Evolutionary conservation across 495 filamentous ascomycete genomes (phyloP), one percentile per base, ranked within the genome.

Genomic region (Trichoderma parareesei): DNA sequence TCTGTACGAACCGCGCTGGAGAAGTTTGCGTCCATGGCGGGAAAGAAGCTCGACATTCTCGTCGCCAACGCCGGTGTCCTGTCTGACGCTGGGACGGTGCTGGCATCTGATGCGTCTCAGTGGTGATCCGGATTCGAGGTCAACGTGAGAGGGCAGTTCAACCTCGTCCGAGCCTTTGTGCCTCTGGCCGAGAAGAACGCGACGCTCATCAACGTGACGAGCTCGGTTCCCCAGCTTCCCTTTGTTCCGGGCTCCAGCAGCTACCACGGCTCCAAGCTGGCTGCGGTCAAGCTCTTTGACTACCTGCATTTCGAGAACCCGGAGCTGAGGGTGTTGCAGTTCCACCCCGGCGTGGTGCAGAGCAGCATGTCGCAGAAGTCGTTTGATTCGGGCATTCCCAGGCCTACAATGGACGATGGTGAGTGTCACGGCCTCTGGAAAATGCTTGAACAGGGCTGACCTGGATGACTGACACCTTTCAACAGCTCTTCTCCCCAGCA

Each of bases 301-400:
- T 74, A 71, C 64, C 48, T 80, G 5, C 68, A 67, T 42, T 27
- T 61, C 40, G 78, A 78, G 65, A 65, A 77, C 63, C 73, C 76
- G 4, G 64, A 65, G 16, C 69, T 82, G 14, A 76, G 74, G 37
- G 66, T 70, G 18, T 72, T 81, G 48, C 68, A 69, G 27, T 63
- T 78, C n/a, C 69, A 77, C 37, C 80, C 80, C 0, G 79, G 80
- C 11, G 70, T 80, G n/a, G 70, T 77, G 0, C 41, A 70, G 11
- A 77, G 75, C 11, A 70, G 53, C 53, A 57, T 57, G 53, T 57
- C 53, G 27, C 53, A 57, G 37, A 57, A 57, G 53, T 57, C 53
- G 10, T 57, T 57, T 57, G 53, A 57, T 35, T 13, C 8, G 10
- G 53, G 53, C 16, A 57, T 57, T 14, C 53, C 53, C 3, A 57